Conservation (phyloP, 2,329 filamentous ascomycete genomes). For the Aspergillus pseudotamarii region DNA sequence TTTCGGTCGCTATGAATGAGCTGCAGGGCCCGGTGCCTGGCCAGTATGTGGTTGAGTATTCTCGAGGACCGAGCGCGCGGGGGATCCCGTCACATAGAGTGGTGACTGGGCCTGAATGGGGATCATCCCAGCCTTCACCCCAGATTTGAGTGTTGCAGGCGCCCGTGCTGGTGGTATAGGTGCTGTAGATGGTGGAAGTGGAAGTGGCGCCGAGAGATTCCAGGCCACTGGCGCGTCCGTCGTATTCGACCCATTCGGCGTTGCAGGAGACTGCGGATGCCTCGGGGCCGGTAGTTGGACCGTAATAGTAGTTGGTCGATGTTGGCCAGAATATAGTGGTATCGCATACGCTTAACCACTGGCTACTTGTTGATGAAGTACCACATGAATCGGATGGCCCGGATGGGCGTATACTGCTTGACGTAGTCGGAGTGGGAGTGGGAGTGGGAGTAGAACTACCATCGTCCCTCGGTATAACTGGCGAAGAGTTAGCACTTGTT, state of each 20-base stretch:
- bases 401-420: not conserved
- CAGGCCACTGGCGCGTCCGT: conserved; percentile 17
- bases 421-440: not conserved
- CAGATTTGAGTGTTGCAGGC: conserved; percentile 20
- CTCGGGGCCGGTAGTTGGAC: conserved; percentile 23
- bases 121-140: conserved; percentile 16
- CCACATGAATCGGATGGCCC: not conserved
- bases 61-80: conserved; percentile 23
- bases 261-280: conserved; percentile 25
- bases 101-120: conserved; percentile 24
- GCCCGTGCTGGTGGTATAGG: conserved; percentile 22
- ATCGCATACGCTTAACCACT: conserved; percentile 34
- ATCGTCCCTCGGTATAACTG: not conserved
- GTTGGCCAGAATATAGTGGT: conserved; percentile 29
- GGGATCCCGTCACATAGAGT: conserved; percentile 25
- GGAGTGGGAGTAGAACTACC: not conserved
- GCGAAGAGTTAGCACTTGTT: not conserved
- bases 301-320: conserved; percentile 28
- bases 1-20: conserved; percentile 8
- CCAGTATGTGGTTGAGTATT: conserved; percentile 20
- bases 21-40: conserved; percentile 24
- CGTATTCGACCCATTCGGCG: conserved; percentile 24
- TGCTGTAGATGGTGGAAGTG: conserved; percentile 13
- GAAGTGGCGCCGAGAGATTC: conserved; percentile 21
- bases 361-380: conserved; percentile 19